Evolutionary conservation across 148 eudicot genomes (phyloP).

Genomic region (Cornus suecica): DNA sequence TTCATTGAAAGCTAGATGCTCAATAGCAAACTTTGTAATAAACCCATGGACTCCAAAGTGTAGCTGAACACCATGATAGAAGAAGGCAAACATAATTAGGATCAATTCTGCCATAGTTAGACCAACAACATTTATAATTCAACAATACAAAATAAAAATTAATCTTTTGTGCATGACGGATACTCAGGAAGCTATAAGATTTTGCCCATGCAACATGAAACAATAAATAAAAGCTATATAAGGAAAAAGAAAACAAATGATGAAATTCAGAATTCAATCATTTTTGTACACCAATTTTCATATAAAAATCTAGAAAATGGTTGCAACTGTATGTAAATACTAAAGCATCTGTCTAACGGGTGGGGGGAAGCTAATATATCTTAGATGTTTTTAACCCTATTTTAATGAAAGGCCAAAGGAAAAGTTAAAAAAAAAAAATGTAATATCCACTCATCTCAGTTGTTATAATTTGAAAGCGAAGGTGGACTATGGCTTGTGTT

Average conservation of each 20-base stretch:
- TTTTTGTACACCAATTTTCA: not conserved
- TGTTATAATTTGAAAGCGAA: not conserved
- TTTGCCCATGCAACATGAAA: not conserved
- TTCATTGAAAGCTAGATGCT: slow-evolving; percentile 86
- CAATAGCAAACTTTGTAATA: slow-evolving; percentile 82
- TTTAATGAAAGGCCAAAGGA: not conserved
- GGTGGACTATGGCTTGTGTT: not conserved
- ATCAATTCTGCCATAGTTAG: not conserved
- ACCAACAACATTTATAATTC: not conserved
- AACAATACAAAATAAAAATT: not conserved
- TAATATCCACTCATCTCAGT: not conserved
- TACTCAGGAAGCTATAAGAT: not conserved
- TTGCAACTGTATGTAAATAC: not conserved
- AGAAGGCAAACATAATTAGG: not conserved
- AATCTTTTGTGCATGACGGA: not conserved
- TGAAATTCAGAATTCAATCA: not conserved
- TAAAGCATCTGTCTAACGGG: too few species aligned
- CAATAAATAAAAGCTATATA: not conserved
- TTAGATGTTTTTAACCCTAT: too few species aligned
- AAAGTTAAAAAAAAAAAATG: not conserved
- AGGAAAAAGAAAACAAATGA: not conserved
- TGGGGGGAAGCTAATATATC: too few species aligned
- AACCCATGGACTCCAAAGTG: slow-evolving; percentile 96
- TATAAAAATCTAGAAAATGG: not conserved
- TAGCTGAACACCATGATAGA: slow-evolving; percentile 41